A percentile compares a stretch with the other conserved stretches of the same genome.
Evolutionary conservation across 1,139 yeast species (phyloP).

Genomic region (Magnusiomyces sp.): DNA sequence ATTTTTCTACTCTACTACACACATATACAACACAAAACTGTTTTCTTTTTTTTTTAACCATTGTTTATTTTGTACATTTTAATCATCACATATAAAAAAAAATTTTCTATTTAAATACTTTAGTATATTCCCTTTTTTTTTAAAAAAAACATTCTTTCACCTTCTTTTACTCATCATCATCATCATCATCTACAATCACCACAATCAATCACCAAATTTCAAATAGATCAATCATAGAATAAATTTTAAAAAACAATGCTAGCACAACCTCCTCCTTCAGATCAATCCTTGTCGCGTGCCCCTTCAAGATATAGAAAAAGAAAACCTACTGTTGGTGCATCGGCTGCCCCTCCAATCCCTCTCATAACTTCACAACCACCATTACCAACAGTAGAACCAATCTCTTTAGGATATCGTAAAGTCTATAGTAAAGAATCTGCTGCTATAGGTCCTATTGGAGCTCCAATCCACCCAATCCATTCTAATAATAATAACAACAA

Average conservation of each 20-base stretch:
- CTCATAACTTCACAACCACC: not conserved
- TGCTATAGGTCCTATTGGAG: not conserved
- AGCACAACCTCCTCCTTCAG: too few relatives aligned
- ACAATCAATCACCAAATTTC: too few relatives aligned
- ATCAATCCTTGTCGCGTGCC: not conserved
- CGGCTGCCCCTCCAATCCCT: not conserved
- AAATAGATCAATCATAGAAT: too few relatives aligned
- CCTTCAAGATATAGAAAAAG: not conserved
- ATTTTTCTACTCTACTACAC: too few relatives aligned
- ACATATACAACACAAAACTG: too few relatives aligned
- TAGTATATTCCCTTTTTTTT: too few relatives aligned
- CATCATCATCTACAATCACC: too few relatives aligned
- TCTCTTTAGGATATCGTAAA: slow-evolving; percentile 5
- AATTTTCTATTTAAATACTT: too few relatives aligned
- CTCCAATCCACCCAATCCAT: not conserved
- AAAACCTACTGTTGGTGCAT: not conserved
- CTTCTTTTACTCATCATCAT: not conserved
- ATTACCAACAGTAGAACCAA: not conserved
- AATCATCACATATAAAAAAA: too few relatives aligned
- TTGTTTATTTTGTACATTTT: too few relatives aligned
- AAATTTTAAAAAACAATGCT: too few relatives aligned
- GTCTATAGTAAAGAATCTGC: slow-evolving; percentile 4
- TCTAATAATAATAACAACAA: not conserved
- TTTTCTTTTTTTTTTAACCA: too few relatives aligned
- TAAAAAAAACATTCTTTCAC: not conserved